Base-by-base conservation (phyloP, 2,329 filamentous ascomycete genomes). In the Penicillium expansum region DNA sequence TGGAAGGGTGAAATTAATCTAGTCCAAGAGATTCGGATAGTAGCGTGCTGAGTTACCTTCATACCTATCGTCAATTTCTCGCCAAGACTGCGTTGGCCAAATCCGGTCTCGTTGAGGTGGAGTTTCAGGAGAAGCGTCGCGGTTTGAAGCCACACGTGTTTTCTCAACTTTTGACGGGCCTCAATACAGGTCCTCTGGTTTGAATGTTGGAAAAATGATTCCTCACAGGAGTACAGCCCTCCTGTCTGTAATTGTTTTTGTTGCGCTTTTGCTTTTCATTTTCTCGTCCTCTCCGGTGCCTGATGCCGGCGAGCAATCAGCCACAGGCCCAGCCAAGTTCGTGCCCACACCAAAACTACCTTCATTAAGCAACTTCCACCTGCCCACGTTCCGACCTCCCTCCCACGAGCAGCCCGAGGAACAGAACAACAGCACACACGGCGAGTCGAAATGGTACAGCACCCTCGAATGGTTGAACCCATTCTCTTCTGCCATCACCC, bases 401-500 rank as follows among this genome's bases (percentile, higher is more conserved):
- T 82, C 86, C 11, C 91, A 95, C 71, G 83, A 86, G 59, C 89
- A 89, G 18, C 84, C 87, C 3, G 82, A 86, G 37, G 82, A 86
- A 52, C 88, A 92, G 72, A 84, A 86, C 61, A 91, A 93, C 72
- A 92, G 90, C 70, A 89, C 88, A 5, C 87, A 84, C 69, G 89
- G 87, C 48, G 89, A 89, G 59, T 87, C 89, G 33, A 87, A 86
- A 58, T 97, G 93, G 93, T 90, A 91, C 76, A 87, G 85, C 62
- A 87, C 96, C 73, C 95, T 89, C 86, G 91, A 88, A 71, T 97
- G 92, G 92, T 82, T 90, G 66, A 90, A 89, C 59, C 91, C 92
- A 3, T 97, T 97, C 73, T 96, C 92, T 18, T 92, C 87, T 42
- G 84, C 86, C 16, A 81, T 94, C 56, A 86, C 85, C 0, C 81